A percentile compares a stretch with the other conserved stretches of the same genome.
phyloP scores from a whole-genome alignment of 192 early-diverging fungal species.

The Rhizophagus clarus region DNA sequence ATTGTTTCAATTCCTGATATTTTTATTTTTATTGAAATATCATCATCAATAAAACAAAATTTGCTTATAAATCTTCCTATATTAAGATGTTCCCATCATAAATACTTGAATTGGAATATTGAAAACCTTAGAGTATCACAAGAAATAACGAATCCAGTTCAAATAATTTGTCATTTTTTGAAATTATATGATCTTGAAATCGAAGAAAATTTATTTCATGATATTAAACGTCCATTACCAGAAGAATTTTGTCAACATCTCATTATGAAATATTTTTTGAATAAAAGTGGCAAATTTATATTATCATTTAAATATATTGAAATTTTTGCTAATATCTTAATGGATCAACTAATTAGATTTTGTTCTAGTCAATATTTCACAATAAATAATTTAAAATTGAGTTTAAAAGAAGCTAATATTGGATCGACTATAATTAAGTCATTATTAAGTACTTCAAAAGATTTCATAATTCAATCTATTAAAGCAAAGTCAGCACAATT shows the following conservation, averaged over 20 bases:
- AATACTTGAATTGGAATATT: slow-evolving; percentile 27
- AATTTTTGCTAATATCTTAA: slow-evolving; percentile 9
- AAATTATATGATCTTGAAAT: not conserved
- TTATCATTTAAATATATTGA: not conserved
- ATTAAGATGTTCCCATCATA: not conserved
- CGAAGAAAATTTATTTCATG: not conserved
- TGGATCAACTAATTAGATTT: slow-evolving; percentile 22
- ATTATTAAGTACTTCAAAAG: slow-evolving; percentile 5
- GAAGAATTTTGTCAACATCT: not conserved
- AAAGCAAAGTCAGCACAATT: no score
- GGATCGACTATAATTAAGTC: slow-evolving; percentile 21
- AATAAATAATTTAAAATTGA: slow-evolving; percentile 1
- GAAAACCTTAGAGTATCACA: slow-evolving; percentile 2
- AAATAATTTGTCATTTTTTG: slow-evolving; percentile 10
- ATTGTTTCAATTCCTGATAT: slow-evolving; percentile 6
- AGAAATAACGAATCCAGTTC: slow-evolving; percentile 17
- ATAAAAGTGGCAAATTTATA: no score
- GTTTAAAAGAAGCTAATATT: not conserved
- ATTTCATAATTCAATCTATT: no score
- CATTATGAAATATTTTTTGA: not conserved
- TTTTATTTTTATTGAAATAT: slow-evolving; percentile 18
- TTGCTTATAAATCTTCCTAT: slow-evolving; percentile 1
- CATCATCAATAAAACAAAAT: slow-evolving; percentile 16
- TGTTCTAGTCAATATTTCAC: slow-evolving; percentile 9
- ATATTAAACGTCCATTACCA: not conserved